Evolutionary conservation across 495 filamentous ascomycete genomes (phyloP).

Genomic region (Podospora fimiseda): DNA sequence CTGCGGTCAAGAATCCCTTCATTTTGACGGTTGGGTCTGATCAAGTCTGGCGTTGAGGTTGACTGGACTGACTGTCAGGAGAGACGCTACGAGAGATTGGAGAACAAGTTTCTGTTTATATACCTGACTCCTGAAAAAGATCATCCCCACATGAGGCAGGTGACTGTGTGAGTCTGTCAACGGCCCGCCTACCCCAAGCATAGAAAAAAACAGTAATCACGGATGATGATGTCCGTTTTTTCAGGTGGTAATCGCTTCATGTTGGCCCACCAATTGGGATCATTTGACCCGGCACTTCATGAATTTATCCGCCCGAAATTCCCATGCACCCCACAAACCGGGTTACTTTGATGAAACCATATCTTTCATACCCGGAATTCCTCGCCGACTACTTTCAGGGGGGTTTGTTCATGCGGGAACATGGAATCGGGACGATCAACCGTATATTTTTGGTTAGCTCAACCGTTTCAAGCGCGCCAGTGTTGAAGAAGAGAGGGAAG

Average conservation of each 20-base stretch:
- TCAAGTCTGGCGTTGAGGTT: neutral
- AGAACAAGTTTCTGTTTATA: neutral
- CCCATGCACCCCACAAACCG: constrained; percentile 15
- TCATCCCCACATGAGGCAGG: constrained; percentile 4
- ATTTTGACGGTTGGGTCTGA: constrained; percentile 20
- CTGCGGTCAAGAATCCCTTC: constrained; percentile 31
- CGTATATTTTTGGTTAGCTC: neutral
- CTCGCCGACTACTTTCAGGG: neutral
- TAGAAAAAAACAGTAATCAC: too few species aligned
- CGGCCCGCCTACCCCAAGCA: constrained; percentile 11
- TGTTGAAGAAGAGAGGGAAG: neutral
- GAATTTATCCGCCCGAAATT: constrained; percentile 9
- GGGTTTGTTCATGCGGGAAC: constrained; percentile 8
- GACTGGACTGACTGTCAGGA: neutral
- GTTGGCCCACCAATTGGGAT: too few species aligned
- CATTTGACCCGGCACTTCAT: neutral
- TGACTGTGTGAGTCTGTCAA: too few species aligned
- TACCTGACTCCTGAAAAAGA: too few species aligned
- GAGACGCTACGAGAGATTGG: too few species aligned
- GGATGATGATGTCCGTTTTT: constrained; percentile 13
- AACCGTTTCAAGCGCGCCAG: neutral
- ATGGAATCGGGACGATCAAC: constrained; percentile 9
- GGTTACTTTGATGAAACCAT: neutral
- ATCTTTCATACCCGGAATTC: neutral
- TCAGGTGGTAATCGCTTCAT: too few species aligned